These are phyloP conservation scores for Microcyclosporella mali DNA, from an alignment of 2,329 filamentous ascomycete species.

Conservation along the genomic window DNA sequence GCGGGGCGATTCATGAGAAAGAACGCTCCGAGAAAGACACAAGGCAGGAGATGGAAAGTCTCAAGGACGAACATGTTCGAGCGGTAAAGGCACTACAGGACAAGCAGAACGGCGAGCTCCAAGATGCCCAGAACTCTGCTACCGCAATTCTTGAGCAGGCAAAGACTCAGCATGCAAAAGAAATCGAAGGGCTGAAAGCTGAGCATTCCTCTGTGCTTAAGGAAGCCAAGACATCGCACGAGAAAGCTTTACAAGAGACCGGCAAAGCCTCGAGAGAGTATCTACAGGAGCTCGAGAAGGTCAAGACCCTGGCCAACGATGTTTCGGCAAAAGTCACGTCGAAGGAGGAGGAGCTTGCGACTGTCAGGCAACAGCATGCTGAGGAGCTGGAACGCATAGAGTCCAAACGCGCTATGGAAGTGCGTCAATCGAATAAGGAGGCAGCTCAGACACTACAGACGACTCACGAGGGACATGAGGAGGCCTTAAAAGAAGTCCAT, in stretches of 20 bases:
- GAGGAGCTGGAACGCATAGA: slow-evolving; percentile 1
- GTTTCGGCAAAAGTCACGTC: not conserved
- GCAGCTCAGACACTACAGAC: no score
- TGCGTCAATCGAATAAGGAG: no score
- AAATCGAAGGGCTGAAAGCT: no score
- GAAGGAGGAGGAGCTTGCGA: not conserved
- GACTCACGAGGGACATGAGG: not conserved
- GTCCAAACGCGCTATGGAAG: no score
- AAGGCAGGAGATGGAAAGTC: slow-evolving; percentile 9
- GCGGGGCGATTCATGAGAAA: slow-evolving; percentile 3
- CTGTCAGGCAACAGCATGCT: slow-evolving; percentile 2
- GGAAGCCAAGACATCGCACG: no score
- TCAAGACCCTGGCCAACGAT: not conserved
- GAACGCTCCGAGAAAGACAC: not conserved
- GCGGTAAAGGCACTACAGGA: slow-evolving; percentile 1
- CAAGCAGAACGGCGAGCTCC: slow-evolving; percentile 3
- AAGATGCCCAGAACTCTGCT: not conserved
- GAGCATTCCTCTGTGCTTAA: no score
- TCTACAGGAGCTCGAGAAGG: not conserved
- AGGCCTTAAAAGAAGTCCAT: not conserved
- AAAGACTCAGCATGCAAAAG: slow-evolving; percentile 1
- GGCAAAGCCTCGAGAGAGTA: no score
- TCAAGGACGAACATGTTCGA: slow-evolving; percentile 7
- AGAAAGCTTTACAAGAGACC: no score
- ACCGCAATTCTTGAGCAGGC: not conserved